Evolutionary conservation across 495 filamentous ascomycete species (phyloP).

Genomic region (Penicillium ucsense): DNA sequence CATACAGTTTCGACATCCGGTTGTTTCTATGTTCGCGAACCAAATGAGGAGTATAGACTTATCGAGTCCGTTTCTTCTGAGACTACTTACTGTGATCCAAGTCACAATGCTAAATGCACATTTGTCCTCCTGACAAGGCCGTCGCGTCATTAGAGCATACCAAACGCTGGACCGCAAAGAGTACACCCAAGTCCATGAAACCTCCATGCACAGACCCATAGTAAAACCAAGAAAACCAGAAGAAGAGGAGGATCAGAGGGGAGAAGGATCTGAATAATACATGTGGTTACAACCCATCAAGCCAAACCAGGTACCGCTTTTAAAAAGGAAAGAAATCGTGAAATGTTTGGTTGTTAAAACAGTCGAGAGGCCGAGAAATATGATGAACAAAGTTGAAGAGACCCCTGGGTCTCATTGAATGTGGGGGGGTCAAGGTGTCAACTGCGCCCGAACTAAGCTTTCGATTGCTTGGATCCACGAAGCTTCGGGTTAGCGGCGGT

Average conservation of each 20-base stretch:
- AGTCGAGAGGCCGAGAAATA: constrained; percentile 19
- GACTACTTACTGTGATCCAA: constrained; percentile 2
- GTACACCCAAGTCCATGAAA: constrained; percentile 21
- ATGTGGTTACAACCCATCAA: constrained; percentile 28
- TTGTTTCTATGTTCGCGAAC: too few relatives aligned
- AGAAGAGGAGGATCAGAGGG: constrained; percentile 11
- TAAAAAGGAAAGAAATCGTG: constrained; percentile 18
- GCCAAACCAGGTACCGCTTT: constrained; percentile 16
- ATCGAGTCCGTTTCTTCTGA: background rate
- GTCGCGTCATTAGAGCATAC: constrained; percentile 21
- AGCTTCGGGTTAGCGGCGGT: constrained; percentile 65
- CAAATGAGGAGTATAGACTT: background rate
- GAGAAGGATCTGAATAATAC: constrained; percentile 33
- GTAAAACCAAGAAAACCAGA: constrained; percentile 7
- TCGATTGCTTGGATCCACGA: constrained; percentile 39
- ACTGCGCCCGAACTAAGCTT: constrained; percentile 7
- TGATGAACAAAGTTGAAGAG: constrained; percentile 3
- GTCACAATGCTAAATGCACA: constrained; percentile 11
- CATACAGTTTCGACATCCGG: too few relatives aligned
- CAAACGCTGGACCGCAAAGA: constrained; percentile 22
- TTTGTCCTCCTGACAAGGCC: constrained; percentile 7
- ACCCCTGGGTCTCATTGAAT: background rate
- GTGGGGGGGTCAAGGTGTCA: background rate
- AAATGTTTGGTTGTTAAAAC: constrained; percentile 29
- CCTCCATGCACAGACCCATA: constrained; percentile 15